These are phyloP conservation scores for Cylindrotheca closterium DNA, from an alignment of 108 stramenopile genomes.

Conservation along the genomic window DNA sequence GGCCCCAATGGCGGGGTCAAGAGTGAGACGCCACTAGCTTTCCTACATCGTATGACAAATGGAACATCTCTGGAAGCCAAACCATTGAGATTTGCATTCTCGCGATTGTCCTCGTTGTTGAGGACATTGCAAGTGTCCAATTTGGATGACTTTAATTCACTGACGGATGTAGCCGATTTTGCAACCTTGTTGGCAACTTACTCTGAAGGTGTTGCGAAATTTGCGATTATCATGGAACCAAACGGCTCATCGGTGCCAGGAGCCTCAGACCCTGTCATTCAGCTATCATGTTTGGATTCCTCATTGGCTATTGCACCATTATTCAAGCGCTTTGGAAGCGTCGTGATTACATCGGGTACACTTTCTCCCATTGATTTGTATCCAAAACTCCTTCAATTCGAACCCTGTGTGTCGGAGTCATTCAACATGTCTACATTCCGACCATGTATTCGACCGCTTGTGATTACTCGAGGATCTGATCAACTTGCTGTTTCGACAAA, in stretches of 20 bases:
- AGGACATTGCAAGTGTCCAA: constrained; percentile 87
- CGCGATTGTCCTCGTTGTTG: constrained; percentile 89
- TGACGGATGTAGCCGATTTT: constrained; percentile 97
- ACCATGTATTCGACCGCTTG: constrained; percentile 95
- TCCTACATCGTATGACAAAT: constrained; percentile 91
- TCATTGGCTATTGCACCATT: constrained; percentile 97
- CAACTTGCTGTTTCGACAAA: constrained; percentile 86
- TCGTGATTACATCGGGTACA: constrained; percentile 97
- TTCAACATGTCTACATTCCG: constrained; percentile 97
- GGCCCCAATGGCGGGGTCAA: constrained; percentile 86
- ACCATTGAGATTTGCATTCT: constrained; percentile 94
- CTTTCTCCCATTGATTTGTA: constrained; percentile 98
- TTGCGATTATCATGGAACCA: constrained; percentile 97
- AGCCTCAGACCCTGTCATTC: constrained; percentile 85
- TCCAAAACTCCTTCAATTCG: constrained; percentile 96
- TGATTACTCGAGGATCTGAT: constrained; percentile 95
- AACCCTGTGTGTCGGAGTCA: constrained; percentile 92
- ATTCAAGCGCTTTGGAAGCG: constrained; percentile 95
- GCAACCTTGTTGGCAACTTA: constrained; percentile 94
- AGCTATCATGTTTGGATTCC: constrained; percentile 95
- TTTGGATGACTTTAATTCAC: constrained; percentile 87
- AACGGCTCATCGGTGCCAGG: constrained; percentile 83
- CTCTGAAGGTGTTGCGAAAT: constrained; percentile 87
- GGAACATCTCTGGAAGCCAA: constrained; percentile 92
- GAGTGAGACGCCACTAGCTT: constrained; percentile 93